phyloP scores from a whole-genome alignment of 1,284 basidiomycete genomes.

The Pterula multifida region DNA sequence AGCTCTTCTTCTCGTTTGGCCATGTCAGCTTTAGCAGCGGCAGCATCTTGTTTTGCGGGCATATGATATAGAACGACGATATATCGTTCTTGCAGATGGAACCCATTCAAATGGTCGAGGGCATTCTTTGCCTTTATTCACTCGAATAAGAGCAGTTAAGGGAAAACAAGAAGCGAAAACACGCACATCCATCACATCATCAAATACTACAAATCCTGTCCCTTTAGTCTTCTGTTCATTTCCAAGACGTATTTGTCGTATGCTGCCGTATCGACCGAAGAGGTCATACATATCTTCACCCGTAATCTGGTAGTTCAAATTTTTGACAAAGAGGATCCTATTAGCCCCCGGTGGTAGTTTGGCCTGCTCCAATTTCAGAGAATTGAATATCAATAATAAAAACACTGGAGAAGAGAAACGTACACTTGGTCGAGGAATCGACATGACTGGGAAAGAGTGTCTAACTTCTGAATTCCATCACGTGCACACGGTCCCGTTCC shows the following conservation, averaged over 20 bases:
- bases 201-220: constrained; percentile 91
- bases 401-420: not conserved
- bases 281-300: constrained; percentile 94
- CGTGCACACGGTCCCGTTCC: not conserved
- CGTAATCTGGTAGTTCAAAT: constrained; percentile 89
- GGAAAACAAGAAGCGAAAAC: not conserved
- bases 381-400: not conserved
- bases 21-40: constrained; percentile 86
- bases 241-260: constrained; percentile 91
- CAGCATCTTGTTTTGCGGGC: constrained; percentile 89
- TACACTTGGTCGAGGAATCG: not conserved
- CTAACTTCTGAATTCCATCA: not conserved
- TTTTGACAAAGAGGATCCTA: constrained; percentile 79
- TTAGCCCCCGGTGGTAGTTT: constrained; percentile 79
- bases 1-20: constrained; percentile 89
- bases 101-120: constrained; percentile 92
- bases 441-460: not conserved
- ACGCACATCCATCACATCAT: constrained; percentile 81
- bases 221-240: constrained; percentile 89
- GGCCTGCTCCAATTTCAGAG: constrained; percentile 28
- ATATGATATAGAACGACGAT: constrained; percentile 97
- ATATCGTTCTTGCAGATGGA: constrained; percentile 96
- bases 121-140: constrained; percentile 79
- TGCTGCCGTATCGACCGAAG: constrained; percentile 94
- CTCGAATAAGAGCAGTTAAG: constrained; percentile 10